Conservation (phyloP, 2,329 filamentous ascomycete species). For the Sporothrix inflata region DNA sequence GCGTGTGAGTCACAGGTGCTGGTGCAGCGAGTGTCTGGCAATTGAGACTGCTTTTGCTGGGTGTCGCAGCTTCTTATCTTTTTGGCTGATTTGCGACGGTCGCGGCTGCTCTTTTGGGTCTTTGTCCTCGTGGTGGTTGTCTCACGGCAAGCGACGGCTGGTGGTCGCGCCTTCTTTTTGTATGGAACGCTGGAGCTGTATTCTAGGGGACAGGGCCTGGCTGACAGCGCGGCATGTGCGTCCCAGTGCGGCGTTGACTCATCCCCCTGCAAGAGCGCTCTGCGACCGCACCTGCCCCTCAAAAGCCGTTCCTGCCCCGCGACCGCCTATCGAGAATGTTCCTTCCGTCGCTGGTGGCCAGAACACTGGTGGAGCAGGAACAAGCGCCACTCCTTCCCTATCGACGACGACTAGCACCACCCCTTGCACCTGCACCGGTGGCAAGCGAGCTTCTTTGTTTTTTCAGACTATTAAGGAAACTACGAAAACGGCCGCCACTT, state of each 20-base stretch:
- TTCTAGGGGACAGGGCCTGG: not conserved
- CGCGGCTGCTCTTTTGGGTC: slow-evolving; percentile 12
- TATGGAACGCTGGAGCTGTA: not conserved
- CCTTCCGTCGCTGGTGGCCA: slow-evolving; percentile 24
- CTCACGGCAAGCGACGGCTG: not conserved
- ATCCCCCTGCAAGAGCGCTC: slow-evolving; percentile 28
- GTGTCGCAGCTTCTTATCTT: slow-evolving; percentile 15
- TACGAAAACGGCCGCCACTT: not conserved
- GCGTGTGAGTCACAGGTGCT: slow-evolving; percentile 20
- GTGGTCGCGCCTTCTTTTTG: slow-evolving; percentile 14
- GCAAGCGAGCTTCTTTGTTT: not conserved
- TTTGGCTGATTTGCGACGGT: slow-evolving; percentile 14
- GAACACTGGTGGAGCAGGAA: slow-evolving; percentile 12
- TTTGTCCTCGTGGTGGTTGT: not conserved
- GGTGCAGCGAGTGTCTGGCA: not conserved
- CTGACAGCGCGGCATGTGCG: not conserved
- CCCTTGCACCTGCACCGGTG: not conserved
- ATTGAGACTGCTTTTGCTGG: not conserved
- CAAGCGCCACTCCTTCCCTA: slow-evolving; percentile 20
- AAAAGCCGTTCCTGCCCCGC: slow-evolving; percentile 26
- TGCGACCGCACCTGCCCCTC: slow-evolving; percentile 22
- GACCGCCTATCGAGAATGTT: slow-evolving; percentile 33
- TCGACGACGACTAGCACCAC: slow-evolving; percentile 15
- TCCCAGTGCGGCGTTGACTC: slow-evolving; percentile 29
- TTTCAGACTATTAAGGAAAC: slow-evolving; percentile 6